These are phyloP conservation scores for Candida verbasci DNA, from an alignment of 805 yeast genomes.

Conservation along the genomic window DNA sequence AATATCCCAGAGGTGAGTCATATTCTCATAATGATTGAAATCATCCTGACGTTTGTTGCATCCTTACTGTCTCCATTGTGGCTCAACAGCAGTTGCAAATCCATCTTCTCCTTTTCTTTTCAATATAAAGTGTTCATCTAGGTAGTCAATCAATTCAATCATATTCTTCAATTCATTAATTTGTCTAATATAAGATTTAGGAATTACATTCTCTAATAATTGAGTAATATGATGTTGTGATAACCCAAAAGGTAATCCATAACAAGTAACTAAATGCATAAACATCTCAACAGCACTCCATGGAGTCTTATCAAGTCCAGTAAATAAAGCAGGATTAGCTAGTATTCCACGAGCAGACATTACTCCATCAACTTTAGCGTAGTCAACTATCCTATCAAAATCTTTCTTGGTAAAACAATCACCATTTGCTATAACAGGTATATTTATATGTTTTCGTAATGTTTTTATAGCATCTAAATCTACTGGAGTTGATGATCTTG, in stretches of 20 bases:
- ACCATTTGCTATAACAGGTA: slow-evolving; percentile 97
- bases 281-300: slow-evolving; percentile 88
- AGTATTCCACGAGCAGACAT: slow-evolving; percentile 93
- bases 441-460: slow-evolving; percentile 48
- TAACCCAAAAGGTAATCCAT: slow-evolving; percentile 81
- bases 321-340: slow-evolving; percentile 82
- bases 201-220: slow-evolving; percentile 62
- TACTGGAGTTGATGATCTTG: slow-evolving; percentile 81
- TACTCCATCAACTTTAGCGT: slow-evolving; percentile 83
- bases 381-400: slow-evolving; percentile 53
- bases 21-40: no score
- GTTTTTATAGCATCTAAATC: slow-evolving; percentile 74
- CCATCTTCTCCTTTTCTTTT: slow-evolving; percentile 65
- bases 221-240: slow-evolving; percentile 85
- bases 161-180: slow-evolving; percentile 60
- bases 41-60: not conserved
- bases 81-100: slow-evolving; percentile 52
- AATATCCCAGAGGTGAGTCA: no score
- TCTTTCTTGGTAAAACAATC: slow-evolving; percentile 75
- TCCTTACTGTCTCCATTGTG: slow-evolving; percentile 9
- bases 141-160: slow-evolving; percentile 74
- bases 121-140: slow-evolving; percentile 66
- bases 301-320: slow-evolving; percentile 70
- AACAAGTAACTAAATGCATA: slow-evolving; percentile 71
- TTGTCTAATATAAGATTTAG: slow-evolving; percentile 33